phyloP scores from a whole-genome alignment of 2,329 filamentous ascomycete genomes.

The Penicillium hesseltinei region DNA sequence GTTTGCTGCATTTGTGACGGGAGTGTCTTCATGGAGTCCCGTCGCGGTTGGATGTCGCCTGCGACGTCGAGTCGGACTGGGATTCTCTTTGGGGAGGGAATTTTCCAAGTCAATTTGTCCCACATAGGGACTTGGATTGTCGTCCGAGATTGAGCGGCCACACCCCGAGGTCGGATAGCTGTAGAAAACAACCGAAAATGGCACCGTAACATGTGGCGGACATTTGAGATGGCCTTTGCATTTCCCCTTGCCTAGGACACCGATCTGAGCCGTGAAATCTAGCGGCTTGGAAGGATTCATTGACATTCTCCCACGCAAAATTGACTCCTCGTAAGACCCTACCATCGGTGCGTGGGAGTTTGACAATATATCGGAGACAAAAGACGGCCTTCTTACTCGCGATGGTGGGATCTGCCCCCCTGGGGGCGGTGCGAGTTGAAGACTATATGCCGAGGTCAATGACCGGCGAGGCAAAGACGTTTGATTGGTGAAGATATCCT shows the following conservation, averaged over 20 bases:
- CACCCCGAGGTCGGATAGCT: conserved; percentile 72
- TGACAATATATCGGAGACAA: conserved; percentile 71
- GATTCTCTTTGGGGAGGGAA: conserved; percentile 57
- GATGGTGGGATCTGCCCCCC: conserved; percentile 39
- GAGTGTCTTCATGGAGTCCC: conserved; percentile 8
- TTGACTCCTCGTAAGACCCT: conserved; percentile 96
- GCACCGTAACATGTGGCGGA: conserved; percentile 83
- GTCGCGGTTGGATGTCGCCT: conserved; percentile 37
- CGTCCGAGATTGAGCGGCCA: conserved; percentile 65
- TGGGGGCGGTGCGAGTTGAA: conserved; percentile 44
- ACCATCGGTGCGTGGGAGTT: conserved; percentile 93
- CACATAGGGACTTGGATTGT: conserved; percentile 94
- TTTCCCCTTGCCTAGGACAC: conserved; percentile 82
- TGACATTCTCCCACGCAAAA: conserved; percentile 92
- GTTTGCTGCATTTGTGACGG: conserved; percentile 9
- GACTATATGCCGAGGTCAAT: conserved; percentile 59
- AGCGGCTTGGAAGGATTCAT: conserved; percentile 90
- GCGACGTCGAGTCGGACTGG: conserved; percentile 38
- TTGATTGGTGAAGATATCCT: conserved; percentile 70
- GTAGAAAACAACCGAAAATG: conserved; percentile 95
- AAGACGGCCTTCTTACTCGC: conserved; percentile 63
- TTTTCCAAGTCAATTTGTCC: conserved; percentile 90
- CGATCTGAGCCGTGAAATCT: conserved; percentile 92
- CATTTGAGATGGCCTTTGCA: conserved; percentile 84
- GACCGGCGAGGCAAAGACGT: conserved; percentile 70